Conservation (phyloP, 495 filamentous ascomycete species). For the Friedmanniomyces simplex region DNA sequence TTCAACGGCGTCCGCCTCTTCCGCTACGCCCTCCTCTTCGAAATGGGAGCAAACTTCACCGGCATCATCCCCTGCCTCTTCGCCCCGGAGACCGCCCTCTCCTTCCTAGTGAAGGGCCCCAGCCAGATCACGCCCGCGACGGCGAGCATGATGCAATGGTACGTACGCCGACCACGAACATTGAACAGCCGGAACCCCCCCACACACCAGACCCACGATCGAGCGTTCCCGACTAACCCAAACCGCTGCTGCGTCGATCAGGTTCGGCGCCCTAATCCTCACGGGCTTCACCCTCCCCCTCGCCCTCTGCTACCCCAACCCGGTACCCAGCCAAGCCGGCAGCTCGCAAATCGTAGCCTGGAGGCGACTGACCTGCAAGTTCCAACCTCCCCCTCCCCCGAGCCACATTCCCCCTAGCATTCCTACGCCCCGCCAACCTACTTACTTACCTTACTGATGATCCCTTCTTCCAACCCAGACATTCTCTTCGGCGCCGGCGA, state of each 20-base stretch:
- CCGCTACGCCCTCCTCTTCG: constrained; percentile 4
- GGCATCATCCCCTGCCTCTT: no score
- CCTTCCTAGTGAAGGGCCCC: constrained; percentile 10
- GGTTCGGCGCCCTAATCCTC: constrained; percentile 8
- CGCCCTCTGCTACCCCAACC: constrained; percentile 17
- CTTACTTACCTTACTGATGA: no score
- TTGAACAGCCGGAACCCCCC: no score
- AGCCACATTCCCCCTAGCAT: not conserved
- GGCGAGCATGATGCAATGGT: constrained; percentile 6
- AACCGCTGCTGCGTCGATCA: no score
- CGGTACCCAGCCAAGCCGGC: constrained; percentile 3
- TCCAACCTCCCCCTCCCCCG: not conserved
- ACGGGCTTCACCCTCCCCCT: constrained; percentile 16
- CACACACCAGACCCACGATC: no score
- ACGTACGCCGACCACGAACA: not conserved
- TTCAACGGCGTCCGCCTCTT: constrained; percentile 14
- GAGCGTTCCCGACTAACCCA: no score
- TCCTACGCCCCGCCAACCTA: no score
- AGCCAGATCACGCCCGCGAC: constrained; percentile 16
- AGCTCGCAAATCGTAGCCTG: constrained; percentile 8
- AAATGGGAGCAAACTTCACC: no score
- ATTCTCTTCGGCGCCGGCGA: constrained; percentile 12
- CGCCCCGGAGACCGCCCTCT: constrained; percentile 9
- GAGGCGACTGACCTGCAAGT: constrained; percentile 6
- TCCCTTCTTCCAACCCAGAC: no score